Evolutionary conservation across 1,139 yeast genomes (phyloP).

Genomic region (Arxiozyma telluris): DNA sequence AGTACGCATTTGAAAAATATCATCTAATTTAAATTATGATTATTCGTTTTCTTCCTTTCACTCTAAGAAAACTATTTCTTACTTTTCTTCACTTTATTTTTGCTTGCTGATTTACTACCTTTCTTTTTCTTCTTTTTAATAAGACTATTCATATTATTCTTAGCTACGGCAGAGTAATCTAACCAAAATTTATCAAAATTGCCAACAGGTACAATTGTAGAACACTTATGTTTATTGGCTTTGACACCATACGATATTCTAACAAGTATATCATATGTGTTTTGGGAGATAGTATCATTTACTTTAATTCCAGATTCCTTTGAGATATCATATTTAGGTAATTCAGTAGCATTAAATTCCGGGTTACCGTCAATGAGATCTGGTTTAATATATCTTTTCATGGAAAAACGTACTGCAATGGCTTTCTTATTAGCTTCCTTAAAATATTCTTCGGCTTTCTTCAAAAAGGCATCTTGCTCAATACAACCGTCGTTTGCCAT

Average conservation of each 20-base stretch:
- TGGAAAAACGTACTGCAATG: constrained; percentile 21
- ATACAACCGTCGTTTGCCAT: constrained; percentile 11
- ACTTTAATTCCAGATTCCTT: constrained; percentile 14
- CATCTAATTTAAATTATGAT: background rate
- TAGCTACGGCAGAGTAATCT: constrained; percentile 55
- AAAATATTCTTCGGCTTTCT: constrained; percentile 19
- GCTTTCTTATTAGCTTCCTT: constrained; percentile 22
- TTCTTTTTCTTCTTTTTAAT: constrained; percentile 59
- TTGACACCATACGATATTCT: constrained; percentile 51
- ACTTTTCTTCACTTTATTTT: background rate
- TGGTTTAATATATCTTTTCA: constrained; percentile 22
- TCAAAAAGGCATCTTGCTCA: constrained; percentile 18
- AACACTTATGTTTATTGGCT: constrained; percentile 42
- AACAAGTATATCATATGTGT: constrained; percentile 41
- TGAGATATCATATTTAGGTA: constrained; percentile 26
- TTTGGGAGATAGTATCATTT: constrained; percentile 9
- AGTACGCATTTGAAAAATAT: background rate
- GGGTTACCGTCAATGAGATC: constrained; percentile 24
- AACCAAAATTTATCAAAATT: constrained; percentile 61
- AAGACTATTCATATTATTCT: constrained; percentile 52
- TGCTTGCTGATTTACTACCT: background rate
- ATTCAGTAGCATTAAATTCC: constrained; percentile 20
- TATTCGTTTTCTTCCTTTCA: background rate
- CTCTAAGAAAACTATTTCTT: background rate
- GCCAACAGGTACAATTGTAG: constrained; percentile 54